Percentiles rank a stretch among this genome's conserved stretches.
These are phyloP conservation scores for Botryobasidium botryosum DNA, from an alignment of 768 basidiomycete genomes.

Conservation along the genomic window DNA sequence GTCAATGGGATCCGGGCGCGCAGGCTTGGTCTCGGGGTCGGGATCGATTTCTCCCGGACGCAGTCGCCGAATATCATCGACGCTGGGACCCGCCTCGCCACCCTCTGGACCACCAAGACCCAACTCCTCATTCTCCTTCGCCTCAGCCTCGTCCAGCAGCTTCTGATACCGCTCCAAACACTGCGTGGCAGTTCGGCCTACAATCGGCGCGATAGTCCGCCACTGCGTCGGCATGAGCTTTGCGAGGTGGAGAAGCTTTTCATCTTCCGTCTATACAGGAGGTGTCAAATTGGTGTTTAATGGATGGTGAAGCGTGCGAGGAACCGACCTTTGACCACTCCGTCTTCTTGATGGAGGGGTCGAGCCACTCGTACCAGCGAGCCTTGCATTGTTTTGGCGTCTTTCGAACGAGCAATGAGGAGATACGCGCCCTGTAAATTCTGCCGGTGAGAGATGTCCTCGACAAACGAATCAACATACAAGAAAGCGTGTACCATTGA, in stretches of 20 bases:
- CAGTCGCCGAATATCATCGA: slow-evolving; percentile 80
- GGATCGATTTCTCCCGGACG: slow-evolving; percentile 97
- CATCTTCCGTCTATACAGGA: slow-evolving; percentile 69
- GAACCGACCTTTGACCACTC: slow-evolving; percentile 88
- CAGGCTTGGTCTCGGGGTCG: slow-evolving; percentile 96
- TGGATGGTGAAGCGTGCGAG: background rate
- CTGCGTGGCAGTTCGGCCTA: slow-evolving; percentile 93
- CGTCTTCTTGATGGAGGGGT: slow-evolving; percentile 98
- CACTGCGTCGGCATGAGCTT: slow-evolving; percentile 99
- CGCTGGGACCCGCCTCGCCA: slow-evolving; percentile 64
- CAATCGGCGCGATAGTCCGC: slow-evolving; percentile 97
- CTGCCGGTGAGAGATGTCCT: slow-evolving; percentile 5
- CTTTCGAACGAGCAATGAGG: slow-evolving; percentile 90
- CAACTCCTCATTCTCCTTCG: slow-evolving; percentile 88
- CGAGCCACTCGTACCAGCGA: slow-evolving; percentile 98
- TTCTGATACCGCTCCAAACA: slow-evolving; percentile 98
- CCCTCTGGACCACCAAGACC: slow-evolving; percentile 69
- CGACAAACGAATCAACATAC: background rate
- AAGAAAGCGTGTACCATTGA: slow-evolving; percentile 44
- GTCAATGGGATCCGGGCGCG: slow-evolving; percentile 96
- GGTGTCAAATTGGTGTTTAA: background rate
- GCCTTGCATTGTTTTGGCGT: slow-evolving; percentile 99
- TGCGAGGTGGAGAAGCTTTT: slow-evolving; percentile 92
- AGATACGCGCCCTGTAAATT: slow-evolving; percentile 78
- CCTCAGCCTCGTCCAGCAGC: slow-evolving; percentile 90